Evolutionary conservation across 192 early-diverging fungal genomes (phyloP).

Genomic region (Blastocladiella britannica): DNA sequence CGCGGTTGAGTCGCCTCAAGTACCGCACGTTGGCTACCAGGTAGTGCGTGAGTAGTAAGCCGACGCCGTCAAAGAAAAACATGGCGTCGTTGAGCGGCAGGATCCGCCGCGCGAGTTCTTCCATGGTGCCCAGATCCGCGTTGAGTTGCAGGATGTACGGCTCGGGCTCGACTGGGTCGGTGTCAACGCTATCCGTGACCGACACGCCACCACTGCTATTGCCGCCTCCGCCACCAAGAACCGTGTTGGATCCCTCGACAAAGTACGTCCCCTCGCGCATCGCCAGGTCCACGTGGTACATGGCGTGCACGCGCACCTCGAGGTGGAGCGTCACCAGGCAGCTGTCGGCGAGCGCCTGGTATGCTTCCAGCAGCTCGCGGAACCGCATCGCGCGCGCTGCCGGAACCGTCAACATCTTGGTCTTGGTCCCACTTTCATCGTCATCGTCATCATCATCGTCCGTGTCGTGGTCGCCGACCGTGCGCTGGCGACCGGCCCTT

Average conservation of each 20-base stretch:
- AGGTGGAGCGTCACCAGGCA: constrained; percentile 62
- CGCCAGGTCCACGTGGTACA: constrained; percentile 74
- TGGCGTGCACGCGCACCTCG: constrained; percentile 63
- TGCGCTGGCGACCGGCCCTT: neutral
- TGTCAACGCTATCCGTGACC: neutral
- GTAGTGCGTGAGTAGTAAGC: constrained; percentile 45
- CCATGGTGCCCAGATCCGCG: constrained; percentile 46
- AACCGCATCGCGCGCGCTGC: constrained; percentile 12
- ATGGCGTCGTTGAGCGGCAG: constrained; percentile 38
- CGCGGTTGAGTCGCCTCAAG: constrained; percentile 41
- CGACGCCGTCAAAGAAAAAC: constrained; percentile 70
- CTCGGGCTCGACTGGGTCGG: constrained; percentile 66
- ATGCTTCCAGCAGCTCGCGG: constrained; percentile 31
- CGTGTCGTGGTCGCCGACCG: constrained; percentile 3
- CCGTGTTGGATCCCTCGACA: neutral
- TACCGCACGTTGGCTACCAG: constrained; percentile 44
- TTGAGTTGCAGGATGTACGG: constrained; percentile 68
- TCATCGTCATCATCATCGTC: constrained; percentile 17
- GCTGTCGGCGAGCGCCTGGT: constrained; percentile 50
- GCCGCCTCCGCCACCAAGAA: too few species aligned
- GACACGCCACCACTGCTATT: too few species aligned
- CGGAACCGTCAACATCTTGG: constrained; percentile 5
- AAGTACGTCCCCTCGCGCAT: constrained; percentile 45
- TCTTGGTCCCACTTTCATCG: neutral
- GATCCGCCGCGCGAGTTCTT: constrained; percentile 44